Base-by-base conservation (phyloP, 805 yeast genomes). In the Pichia insulana region DNA sequence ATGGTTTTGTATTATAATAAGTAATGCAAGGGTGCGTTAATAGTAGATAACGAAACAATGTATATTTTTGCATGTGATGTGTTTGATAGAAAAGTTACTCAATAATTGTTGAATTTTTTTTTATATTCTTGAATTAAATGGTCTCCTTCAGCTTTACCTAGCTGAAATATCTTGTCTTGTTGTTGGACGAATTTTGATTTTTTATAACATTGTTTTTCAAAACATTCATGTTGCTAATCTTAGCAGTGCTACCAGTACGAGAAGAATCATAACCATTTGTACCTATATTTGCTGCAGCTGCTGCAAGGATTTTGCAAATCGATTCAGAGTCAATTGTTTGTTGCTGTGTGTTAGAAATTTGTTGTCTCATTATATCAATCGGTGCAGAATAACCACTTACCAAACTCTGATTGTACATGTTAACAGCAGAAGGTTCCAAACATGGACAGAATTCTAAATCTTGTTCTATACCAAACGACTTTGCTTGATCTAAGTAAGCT, bases 391-490 rank as follows among this genome's bases (percentile, higher is more conserved):
- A 22, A 35, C 12, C 30, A 11, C 22, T 32, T 12, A 34, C 7
- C 6, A 26, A 16, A 12, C 7, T 17, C 13, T 37, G n/a, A 16
- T 34, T 22, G 37, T 30, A 32, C 1, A 28, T 16, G 2, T 42
- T 22, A 5, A 38, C 30, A 7, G 31, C 25, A 6, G 40, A 20
- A 18, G 20, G 17, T 30, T 37, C 43, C 5, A 44, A 11, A 11
- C 57, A 39, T 17, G 84, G 84, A 50, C 80, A 78, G 58, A 83
- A 83, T 62, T 80, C 89, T 39, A 72, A 56, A 58, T 83, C 90
- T 50, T 82, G 84, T 56, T 78, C 86, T 33, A 69, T 56, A 50
- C 80, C 88, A 57, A 83, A 80, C 31, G 86, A 79, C 51, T 83
- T 73, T 53, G 79, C 76, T 32, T 78, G 71, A 50, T 79, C 74